These are phyloP conservation scores for Corchorus olitorius DNA, from an alignment of 345 rosid species.

Conservation along the genomic window DNA sequence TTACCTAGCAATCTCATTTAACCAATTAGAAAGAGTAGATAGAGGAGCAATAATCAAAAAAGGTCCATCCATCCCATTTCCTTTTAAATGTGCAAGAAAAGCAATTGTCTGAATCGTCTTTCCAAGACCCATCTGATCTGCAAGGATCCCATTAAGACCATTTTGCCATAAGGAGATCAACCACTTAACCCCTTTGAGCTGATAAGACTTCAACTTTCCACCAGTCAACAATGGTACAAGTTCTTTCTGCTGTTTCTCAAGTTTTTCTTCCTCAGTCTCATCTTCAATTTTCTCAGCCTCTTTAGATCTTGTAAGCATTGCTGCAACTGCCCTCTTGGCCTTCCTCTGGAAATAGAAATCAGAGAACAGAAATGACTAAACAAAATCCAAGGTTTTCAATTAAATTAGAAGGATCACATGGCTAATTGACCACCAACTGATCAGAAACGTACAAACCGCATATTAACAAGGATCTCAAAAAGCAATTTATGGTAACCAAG, in stretches of 20 bases:
- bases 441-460: not conserved
- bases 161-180: constrained; percentile 92
- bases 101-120: constrained; percentile 96
- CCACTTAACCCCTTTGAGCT: constrained; percentile 98
- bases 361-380: not conserved
- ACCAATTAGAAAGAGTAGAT: constrained; percentile 95
- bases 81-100: constrained; percentile 85
- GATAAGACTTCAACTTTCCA: constrained; percentile 85
- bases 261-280: constrained; percentile 70
- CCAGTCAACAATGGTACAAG: constrained; percentile 88
- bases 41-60: constrained; percentile 95
- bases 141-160: constrained; percentile 95
- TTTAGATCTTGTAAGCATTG: constrained; percentile 80
- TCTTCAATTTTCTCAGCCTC: constrained; percentile 48
- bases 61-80: constrained; percentile 87
- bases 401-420: constrained; percentile 2
- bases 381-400: constrained; percentile 1
- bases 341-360: constrained; percentile 43
- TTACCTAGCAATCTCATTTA: constrained; percentile 82
- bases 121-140: constrained; percentile 99
- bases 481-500: not conserved
- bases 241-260: constrained; percentile 77
- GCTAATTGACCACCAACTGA: not conserved
- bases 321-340: constrained; percentile 93
- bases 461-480: not conserved